Percentiles rank a stretch among this genome's conserved stretches.
Evolutionary conservation across 2,329 filamentous ascomycete species (phyloP).

Genomic region (Leptosphaerulina australis): DNA sequence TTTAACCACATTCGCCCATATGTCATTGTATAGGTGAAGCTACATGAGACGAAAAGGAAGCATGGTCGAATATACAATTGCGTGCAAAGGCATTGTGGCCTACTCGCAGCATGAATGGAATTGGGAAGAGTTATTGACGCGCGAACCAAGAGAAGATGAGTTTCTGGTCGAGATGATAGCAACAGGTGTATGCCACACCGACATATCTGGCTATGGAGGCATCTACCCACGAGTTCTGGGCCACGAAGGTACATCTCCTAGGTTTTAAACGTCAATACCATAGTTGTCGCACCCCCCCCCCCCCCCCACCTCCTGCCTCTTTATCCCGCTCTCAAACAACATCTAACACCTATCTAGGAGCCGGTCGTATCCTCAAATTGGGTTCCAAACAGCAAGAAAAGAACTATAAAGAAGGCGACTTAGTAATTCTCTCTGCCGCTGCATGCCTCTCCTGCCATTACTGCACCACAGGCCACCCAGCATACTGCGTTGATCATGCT

Average conservation of each 20-base stretch:
- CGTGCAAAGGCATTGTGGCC: slow-evolving; percentile 24
- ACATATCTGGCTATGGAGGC: slow-evolving; percentile 42
- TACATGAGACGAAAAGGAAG: not conserved
- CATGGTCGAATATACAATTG: slow-evolving; percentile 19
- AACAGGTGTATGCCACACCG: slow-evolving; percentile 63
- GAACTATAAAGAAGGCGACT: slow-evolving; percentile 52
- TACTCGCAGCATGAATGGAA: slow-evolving; percentile 25
- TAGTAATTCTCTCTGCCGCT: slow-evolving; percentile 57
- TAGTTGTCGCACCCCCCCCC: no score
- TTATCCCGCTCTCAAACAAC: not conserved
- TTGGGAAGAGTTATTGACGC: slow-evolving; percentile 22
- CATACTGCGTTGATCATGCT: slow-evolving; percentile 56
- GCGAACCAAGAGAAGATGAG: slow-evolving; percentile 53
- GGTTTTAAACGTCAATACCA: no score
- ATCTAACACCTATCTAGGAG: slow-evolving; percentile 35
- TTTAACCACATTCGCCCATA: not conserved
- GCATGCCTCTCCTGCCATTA: slow-evolving; percentile 55
- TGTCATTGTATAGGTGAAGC: not conserved
- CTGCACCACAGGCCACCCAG: slow-evolving; percentile 54
- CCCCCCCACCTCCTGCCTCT: not conserved
- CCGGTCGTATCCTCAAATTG: slow-evolving; percentile 57
- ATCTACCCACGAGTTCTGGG: slow-evolving; percentile 58
- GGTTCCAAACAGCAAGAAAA: slow-evolving; percentile 48
- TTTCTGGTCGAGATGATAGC: slow-evolving; percentile 61
- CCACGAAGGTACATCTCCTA: slow-evolving; percentile 55